Base-by-base conservation (phyloP, 306 rosid genomes). In the Prinsepia uniflora region DNA sequence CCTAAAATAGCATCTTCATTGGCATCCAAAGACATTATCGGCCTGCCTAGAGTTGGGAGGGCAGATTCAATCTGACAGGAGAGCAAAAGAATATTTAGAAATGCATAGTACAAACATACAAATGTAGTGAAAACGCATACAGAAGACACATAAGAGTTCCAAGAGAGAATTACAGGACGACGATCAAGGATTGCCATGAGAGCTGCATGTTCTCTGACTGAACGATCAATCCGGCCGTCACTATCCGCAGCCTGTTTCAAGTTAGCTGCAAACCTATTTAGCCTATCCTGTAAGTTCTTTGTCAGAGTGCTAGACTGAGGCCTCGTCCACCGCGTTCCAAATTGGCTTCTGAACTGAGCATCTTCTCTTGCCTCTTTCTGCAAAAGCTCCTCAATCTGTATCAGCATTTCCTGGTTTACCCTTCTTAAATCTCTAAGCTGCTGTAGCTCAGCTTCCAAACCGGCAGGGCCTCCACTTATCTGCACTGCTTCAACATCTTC, bases 401-500 rank as follows among this genome's bases (percentile, higher is more conserved):
- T 81, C 66, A 94, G 71, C 78, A 91, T 72, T 74, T 94, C 99
- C 76, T 91, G 89, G 80, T 94, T 94, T 69, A 91, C 99, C 82
- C 97, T 91, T 80, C 87, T 94, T 66, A 91, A 83, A 85, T 94
- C 99, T 80, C 73, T 87, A 42, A 94, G 95, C 80, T 94, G 99
- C 81, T 89, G 97, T 60, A 94, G 76, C 87, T 94, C 99, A 72
- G 84, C 84, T 79, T 94, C 99, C 87, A 94, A 84, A 66, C 92
- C 97, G 63, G 92, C 86, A 39, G 99, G 97, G 7, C 90, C 92
- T 65, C 97, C 99, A 84, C 97, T 81, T 67, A 94, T 85, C 86
- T 94, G 97, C 79, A 94, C 99, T 36, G 99, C 99, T 84, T 94
- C 99, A 76, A 94, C 96, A 58, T 91, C 97, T 82, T 94, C 99